Evolutionary conservation across 805 yeast species (phyloP).

Genomic region (Candida coleopterorum): DNA sequence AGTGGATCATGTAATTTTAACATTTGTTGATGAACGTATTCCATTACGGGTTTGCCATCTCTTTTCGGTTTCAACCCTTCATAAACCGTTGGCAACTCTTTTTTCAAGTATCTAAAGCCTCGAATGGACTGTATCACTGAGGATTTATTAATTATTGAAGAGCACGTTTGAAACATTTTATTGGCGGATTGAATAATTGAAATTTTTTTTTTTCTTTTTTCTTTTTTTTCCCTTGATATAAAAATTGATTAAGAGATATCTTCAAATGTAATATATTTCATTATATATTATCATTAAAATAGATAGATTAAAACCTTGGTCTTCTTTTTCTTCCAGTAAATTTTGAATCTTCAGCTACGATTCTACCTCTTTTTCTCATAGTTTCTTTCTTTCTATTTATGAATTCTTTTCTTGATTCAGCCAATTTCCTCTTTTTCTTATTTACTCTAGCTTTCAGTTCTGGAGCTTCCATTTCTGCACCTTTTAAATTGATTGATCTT

Average conservation of each 20-base stretch:
- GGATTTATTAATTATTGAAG: not conserved
- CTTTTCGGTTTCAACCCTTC: slow-evolving; percentile 49
- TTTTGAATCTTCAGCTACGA: slow-evolving; percentile 84
- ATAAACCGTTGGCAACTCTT: slow-evolving; percentile 32
- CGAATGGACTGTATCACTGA: slow-evolving; percentile 11
- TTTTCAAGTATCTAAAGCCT: slow-evolving; percentile 15
- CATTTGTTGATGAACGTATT: slow-evolving; percentile 47
- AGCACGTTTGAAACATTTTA: not conserved
- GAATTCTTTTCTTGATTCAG: slow-evolving; percentile 75
- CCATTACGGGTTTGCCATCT: slow-evolving; percentile 41
- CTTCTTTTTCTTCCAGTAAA: slow-evolving; percentile 77
- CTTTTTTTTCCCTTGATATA: no score
- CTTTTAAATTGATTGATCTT: slow-evolving; percentile 67
- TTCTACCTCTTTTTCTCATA: slow-evolving; percentile 86
- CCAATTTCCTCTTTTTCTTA: slow-evolving; percentile 36
- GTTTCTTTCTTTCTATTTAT: slow-evolving; percentile 89
- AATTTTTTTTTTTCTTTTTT: not conserved
- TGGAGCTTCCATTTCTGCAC: slow-evolving; percentile 76
- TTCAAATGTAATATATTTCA: no score
- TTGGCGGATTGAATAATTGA: not conserved
- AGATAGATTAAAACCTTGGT: slow-evolving; percentile 28
- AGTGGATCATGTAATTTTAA: slow-evolving; percentile 62
- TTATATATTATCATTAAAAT: no score
- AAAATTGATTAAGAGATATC: no score
- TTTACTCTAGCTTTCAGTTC: slow-evolving; percentile 37